Evolutionary conservation across 805 yeast genomes (phyloP).

Genomic region (Lipomyces mesembrius): DNA sequence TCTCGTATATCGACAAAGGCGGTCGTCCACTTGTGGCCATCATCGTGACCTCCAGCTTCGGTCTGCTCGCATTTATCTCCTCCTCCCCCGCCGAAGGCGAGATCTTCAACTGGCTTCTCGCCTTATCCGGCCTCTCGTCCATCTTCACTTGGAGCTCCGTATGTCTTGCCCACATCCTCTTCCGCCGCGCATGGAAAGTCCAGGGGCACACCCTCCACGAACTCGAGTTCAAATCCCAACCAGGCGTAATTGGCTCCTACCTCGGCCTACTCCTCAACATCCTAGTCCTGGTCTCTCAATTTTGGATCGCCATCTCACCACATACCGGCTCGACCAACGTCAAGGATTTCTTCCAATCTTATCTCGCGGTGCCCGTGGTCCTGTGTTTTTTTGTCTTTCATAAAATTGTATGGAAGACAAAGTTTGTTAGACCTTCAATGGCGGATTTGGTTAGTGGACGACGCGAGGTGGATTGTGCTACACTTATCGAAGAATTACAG

Average conservation of each 20-base stretch:
- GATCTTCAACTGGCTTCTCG: constrained; percentile 75
- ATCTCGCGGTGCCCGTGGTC: constrained; percentile 56
- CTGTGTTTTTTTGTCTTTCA: constrained; percentile 55
- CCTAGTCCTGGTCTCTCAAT: constrained; percentile 71
- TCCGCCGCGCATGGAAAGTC: constrained; percentile 61
- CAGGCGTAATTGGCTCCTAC: constrained; percentile 70
- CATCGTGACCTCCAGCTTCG: constrained; percentile 52
- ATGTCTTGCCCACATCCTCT: constrained; percentile 68
- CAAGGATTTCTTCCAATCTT: constrained; percentile 56
- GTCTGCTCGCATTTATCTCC: constrained; percentile 63
- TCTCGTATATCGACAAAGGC: constrained; percentile 71
- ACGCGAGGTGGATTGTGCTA: constrained; percentile 61
- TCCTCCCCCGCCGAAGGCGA: constrained; percentile 57
- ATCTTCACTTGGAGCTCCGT: constrained; percentile 80
- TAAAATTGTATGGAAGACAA: constrained; percentile 53
- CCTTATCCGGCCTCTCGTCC: constrained; percentile 76
- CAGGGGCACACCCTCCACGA: constrained; percentile 74
- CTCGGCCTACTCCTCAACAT: constrained; percentile 65
- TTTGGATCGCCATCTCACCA: constrained; percentile 83
- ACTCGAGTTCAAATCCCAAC: constrained; percentile 66
- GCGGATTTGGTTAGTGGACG: constrained; percentile 69
- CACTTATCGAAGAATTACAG: constrained; percentile 59
- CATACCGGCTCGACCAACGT: constrained; percentile 51
- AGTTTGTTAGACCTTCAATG: constrained; percentile 52
- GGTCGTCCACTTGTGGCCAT: constrained; percentile 85